Conservation (phyloP, 2,329 filamentous ascomycete genomes). For the Orbilia ellipsospora region DNA sequence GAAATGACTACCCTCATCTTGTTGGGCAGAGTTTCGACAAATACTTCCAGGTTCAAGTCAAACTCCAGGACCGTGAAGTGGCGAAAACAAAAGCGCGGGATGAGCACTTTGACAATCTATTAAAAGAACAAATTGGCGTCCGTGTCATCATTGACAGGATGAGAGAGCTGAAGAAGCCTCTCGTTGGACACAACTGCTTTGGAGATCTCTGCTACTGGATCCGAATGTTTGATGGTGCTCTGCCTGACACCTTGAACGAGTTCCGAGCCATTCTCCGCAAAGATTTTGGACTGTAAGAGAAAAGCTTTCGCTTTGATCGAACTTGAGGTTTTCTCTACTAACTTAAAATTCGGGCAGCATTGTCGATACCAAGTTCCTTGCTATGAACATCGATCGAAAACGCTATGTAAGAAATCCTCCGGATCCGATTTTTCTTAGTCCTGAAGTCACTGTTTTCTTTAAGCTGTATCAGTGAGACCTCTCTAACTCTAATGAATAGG, state of each 20-base stretch:
- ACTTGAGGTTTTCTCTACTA: neutral
- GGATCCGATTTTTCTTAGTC: too few relatives aligned
- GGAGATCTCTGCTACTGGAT: conserved; percentile 74
- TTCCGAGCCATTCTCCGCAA: conserved; percentile 67
- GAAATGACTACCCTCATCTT: conserved; percentile 68
- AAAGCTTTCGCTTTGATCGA: neutral
- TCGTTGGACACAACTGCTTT: conserved; percentile 75
- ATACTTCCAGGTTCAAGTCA: conserved; percentile 62
- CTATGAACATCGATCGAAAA: conserved; percentile 62
- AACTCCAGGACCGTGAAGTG: conserved; percentile 64
- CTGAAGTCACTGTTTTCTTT: neutral
- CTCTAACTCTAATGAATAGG: conserved; percentile 30
- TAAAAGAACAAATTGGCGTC: conserved; percentile 57
- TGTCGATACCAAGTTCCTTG: conserved; percentile 72
- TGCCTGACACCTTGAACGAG: conserved; percentile 68
- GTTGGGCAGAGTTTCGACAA: conserved; percentile 61
- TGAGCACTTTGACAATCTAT: conserved; percentile 56
- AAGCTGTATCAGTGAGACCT: neutral
- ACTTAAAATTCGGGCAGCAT: conserved; percentile 63
- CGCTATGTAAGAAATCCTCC: conserved; percentile 11
- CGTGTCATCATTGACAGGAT: conserved; percentile 58
- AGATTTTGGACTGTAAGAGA: conserved; percentile 62
- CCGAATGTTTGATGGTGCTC: conserved; percentile 70
- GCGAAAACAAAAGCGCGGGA: conserved; percentile 58
- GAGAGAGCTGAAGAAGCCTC: conserved; percentile 61